A percentile compares a stretch with the other conserved stretches of the same genome.
Evolutionary conservation across 2,329 filamentous ascomycete species (phyloP).

Genomic region (Aspergillus sp.): DNA sequence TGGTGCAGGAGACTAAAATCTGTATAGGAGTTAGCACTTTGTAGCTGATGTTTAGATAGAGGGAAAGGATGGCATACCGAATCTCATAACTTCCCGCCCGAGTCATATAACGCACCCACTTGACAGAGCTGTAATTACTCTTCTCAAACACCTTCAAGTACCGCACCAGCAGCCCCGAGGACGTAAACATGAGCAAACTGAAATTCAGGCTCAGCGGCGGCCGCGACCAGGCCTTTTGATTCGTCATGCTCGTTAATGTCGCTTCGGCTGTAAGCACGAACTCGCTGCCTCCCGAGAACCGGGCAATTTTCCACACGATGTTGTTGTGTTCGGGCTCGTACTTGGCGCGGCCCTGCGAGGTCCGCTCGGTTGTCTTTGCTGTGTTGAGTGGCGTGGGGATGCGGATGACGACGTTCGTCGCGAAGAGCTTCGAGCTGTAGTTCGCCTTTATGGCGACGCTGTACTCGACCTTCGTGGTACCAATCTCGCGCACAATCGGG

Average conservation of each 20-base stretch:
- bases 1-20: constrained; percentile 17
- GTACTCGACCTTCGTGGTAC: constrained; percentile 97
- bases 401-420: constrained; percentile 90
- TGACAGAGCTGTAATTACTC: constrained; percentile 97
- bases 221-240: constrained; percentile 93
- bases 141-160: constrained; percentile 99
- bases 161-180: constrained; percentile 83
- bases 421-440: constrained; percentile 93
- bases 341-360: constrained; percentile 94
- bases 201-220: constrained; percentile 92
- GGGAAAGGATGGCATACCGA: constrained; percentile 54
- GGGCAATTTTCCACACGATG: constrained; percentile 97
- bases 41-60: background rate
- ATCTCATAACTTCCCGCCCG: constrained; percentile 97
- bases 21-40: constrained; percentile 7
- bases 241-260: constrained; percentile 92
- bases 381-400: constrained; percentile 97
- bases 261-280: constrained; percentile 94
- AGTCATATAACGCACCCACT: constrained; percentile 99
- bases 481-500: constrained; percentile 95
- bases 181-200: constrained; percentile 96
- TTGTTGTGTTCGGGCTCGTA: constrained; percentile 98
- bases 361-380: constrained; percentile 86
- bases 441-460: constrained; percentile 97
- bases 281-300: constrained; percentile 98